Percentiles rank a stretch among this genome's conserved stretches.
These are phyloP conservation scores for Moringa oleifera DNA, from an alignment of 345 rosid species.

Conservation along the genomic window DNA sequence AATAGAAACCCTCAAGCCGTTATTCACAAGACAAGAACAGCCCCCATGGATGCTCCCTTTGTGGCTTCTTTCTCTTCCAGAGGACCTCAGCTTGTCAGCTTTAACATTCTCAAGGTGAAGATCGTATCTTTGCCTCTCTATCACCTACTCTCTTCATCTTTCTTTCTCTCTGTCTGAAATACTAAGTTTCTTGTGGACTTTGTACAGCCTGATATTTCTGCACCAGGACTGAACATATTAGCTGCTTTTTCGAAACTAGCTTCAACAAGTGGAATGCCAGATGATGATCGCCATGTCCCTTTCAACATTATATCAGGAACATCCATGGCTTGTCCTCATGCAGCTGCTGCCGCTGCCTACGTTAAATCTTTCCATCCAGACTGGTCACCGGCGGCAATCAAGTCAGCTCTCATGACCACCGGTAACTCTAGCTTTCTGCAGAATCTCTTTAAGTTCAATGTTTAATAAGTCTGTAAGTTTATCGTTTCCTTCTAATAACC, in stretches of 20 bases:
- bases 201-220: constrained; percentile 80
- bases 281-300: constrained; percentile 32
- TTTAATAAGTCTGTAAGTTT: too few species aligned
- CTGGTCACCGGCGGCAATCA: constrained; percentile 85
- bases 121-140: not conserved
- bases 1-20: constrained; percentile 58
- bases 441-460: too few species aligned
- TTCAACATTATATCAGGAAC: constrained; percentile 78
- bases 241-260: constrained; percentile 58
- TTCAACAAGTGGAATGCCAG: constrained; percentile 33
- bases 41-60: constrained; percentile 37
- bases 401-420: constrained; percentile 89
- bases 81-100: constrained; percentile 63
- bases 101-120: constrained; percentile 66
- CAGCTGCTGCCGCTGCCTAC: constrained; percentile 69
- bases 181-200: not conserved
- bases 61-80: constrained; percentile 74
- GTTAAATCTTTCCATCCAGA: constrained; percentile 78
- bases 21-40: constrained; percentile 45
- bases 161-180: not conserved
- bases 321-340: constrained; percentile 92
- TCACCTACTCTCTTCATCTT: not conserved
- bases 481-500: not conserved
- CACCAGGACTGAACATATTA: constrained; percentile 75
- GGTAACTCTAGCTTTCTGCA: constrained; percentile 25